Percentiles rank a stretch among this genome's conserved stretches.
Conservation (phyloP, 176 grass and related monocot species). For the Phragmites australis region DNA sequence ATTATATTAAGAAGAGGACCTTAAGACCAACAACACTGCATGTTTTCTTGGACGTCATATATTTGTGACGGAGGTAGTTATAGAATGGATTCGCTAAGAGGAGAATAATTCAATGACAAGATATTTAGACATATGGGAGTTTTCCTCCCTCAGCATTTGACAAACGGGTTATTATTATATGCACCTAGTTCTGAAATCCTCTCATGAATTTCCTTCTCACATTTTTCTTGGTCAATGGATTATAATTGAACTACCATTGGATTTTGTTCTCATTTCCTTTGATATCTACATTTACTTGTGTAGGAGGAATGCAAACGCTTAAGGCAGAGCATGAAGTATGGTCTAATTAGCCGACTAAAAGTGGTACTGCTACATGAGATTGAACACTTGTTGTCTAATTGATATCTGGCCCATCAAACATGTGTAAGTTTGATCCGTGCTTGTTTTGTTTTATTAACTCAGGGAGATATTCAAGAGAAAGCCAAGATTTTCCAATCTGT, state of each 20-base stretch:
- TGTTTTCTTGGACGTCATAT: no score
- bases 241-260: slow-evolving; percentile 3
- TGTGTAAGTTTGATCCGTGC: slow-evolving; percentile 45
- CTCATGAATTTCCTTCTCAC: not conserved
- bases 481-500: slow-evolving; percentile 72
- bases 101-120: not conserved
- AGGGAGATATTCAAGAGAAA: slow-evolving; percentile 86
- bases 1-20: no score
- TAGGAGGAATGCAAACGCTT: slow-evolving; percentile 95
- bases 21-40: no score
- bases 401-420: slow-evolving; percentile 20
- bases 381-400: slow-evolving; percentile 32
- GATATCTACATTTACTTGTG: slow-evolving; percentile 42
- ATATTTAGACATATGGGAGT: not conserved
- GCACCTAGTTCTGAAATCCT: not conserved
- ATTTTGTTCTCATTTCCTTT: slow-evolving; percentile 30
- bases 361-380: slow-evolving; percentile 68
- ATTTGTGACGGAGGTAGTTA: no score
- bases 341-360: slow-evolving; percentile 73
- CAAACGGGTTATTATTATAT: not conserved
- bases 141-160: not conserved
- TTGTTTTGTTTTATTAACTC: slow-evolving; percentile 31
- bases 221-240: not conserved
- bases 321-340: slow-evolving; percentile 89
- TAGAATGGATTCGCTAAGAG: slow-evolving; percentile 1